These are phyloP conservation scores for Gentiana dahurica DNA, from an alignment of 257 asterid genomes.

Conservation along the genomic window DNA sequence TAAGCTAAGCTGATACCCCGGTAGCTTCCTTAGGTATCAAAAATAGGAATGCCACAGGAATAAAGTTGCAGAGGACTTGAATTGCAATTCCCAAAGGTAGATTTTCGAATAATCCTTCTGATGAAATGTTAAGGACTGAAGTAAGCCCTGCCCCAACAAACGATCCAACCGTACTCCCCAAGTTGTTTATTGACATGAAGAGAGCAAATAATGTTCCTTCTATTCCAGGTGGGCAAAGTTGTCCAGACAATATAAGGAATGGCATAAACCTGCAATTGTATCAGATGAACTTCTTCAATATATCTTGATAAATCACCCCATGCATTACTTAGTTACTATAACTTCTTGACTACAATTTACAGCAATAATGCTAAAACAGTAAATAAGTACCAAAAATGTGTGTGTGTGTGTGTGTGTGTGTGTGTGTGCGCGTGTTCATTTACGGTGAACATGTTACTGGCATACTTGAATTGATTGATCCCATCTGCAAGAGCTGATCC, in stretches of 20 bases:
- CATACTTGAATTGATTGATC: constrained; percentile 92
- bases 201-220: constrained; percentile 93
- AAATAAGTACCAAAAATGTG: no score
- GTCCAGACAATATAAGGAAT: constrained; percentile 87
- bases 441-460: neutral
- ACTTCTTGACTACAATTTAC: no score
- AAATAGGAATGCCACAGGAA: constrained; percentile 56
- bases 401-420: no score
- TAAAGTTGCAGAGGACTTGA: constrained; percentile 56
- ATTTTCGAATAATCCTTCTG: constrained; percentile 82
- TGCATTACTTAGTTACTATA: no score
- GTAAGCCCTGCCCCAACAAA: constrained; percentile 83
- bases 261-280: constrained; percentile 79
- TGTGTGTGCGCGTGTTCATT: no score
- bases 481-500: constrained; percentile 93
- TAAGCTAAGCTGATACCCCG: constrained; percentile 59
- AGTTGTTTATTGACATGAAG: constrained; percentile 88
- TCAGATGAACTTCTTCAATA: no score
- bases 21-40: constrained; percentile 88
- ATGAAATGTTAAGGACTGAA: constrained; percentile 61
- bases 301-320: no score
- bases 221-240: constrained; percentile 92
- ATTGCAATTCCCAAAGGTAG: constrained; percentile 46
- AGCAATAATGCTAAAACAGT: no score
- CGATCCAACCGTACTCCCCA: constrained; percentile 69